A percentile compares a stretch with the other conserved stretches of the same genome.
These are phyloP conservation scores for Amauroascus niger DNA, from an alignment of 2,329 filamentous ascomycete species.

Conservation along the genomic window DNA sequence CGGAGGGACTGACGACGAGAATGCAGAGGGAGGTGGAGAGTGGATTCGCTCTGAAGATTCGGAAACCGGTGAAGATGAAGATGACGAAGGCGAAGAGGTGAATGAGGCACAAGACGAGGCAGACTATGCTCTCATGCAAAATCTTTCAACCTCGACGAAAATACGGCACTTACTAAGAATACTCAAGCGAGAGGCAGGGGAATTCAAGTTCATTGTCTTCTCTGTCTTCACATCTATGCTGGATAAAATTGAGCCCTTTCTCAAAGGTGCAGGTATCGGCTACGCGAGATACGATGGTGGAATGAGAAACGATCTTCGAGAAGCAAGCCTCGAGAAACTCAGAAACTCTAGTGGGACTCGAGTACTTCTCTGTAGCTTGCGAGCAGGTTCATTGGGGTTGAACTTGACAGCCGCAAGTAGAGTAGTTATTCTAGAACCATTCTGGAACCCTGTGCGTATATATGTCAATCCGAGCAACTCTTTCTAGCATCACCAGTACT, in stretches of 20 bases:
- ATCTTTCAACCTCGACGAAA: slow-evolving; percentile 61
- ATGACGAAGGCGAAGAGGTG: slow-evolving; percentile 33
- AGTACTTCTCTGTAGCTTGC: slow-evolving; percentile 82
- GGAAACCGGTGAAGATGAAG: slow-evolving; percentile 33
- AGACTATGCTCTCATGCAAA: slow-evolving; percentile 25
- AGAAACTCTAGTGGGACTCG: slow-evolving; percentile 65
- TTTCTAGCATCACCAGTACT: not conserved
- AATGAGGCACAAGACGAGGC: slow-evolving; percentile 37
- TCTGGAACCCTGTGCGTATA: slow-evolving; percentile 82
- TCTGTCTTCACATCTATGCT: slow-evolving; percentile 98
- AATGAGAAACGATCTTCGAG: slow-evolving; percentile 88
- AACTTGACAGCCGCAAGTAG: slow-evolving; percentile 90
- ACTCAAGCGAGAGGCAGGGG: slow-evolving; percentile 62
- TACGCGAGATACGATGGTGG: slow-evolving; percentile 88
- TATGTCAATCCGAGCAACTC: no score
- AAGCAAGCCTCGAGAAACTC: slow-evolving; percentile 70
- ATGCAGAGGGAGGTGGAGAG: slow-evolving; percentile 78
- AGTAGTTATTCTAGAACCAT: slow-evolving; percentile 91
- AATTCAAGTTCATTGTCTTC: slow-evolving; percentile 97
- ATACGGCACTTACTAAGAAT: slow-evolving; percentile 77
- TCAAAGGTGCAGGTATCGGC: slow-evolving; percentile 61
- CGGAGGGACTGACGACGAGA: slow-evolving; percentile 77
- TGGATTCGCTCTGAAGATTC: slow-evolving; percentile 66
- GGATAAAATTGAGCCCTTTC: slow-evolving; percentile 86
- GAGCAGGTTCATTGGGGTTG: slow-evolving; percentile 83